Evolutionary conservation across 2,329 filamentous ascomycete species (phyloP), one percentile per base, ranked within the genome.

Genomic region (Pseudogymnoascus sp.): DNA sequence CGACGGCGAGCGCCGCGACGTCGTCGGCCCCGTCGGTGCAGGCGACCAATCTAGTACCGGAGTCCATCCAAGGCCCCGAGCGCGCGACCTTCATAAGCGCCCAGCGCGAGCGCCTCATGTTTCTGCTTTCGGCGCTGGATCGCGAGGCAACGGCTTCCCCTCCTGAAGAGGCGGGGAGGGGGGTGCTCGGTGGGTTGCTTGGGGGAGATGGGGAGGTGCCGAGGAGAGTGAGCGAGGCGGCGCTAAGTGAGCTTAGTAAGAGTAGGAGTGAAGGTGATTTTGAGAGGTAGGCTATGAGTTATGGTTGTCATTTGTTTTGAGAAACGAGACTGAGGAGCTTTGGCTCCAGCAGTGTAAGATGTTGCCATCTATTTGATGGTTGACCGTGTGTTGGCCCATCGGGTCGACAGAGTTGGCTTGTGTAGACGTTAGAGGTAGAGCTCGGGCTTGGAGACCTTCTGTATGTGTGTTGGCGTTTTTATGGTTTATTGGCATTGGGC

Each of bases 191-290:
- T 21, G 67, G 71, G 45, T 63, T 65, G 6, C 67, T 72, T 18
- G 71, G 72, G 59, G 73, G 69, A 1, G 72, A 67, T 14, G 70
- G 70, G 31, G 70, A 63, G 49, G 74, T 60, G 70, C 70, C 31
- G 67, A 71, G 9, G 69, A 70, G 18, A 67, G 70, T 25, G 64
- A 66, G 61, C 68, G 66, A 55, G 64, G 66, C 59, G 38, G 63
- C 68, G 4, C 61, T 75, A 69, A 83, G 81, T 65, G 85, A 79
- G 2, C 76, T 96, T 69, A 88, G 85, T 69, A 93, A 93, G 77
- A 93, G 90, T 71, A 86, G 87, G 66, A 96, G 90, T 73, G 92
- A 96, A 72, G 58, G 84, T 18, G 93, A 96, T 69, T 97, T 97
- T 71, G 92, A 96, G 71, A n/a, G n/a, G n/a, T n/a, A n/a, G 28